phyloP scores from a whole-genome alignment of 2,329 filamentous ascomycete species.

The Nigrospora sphaerica region DNA sequence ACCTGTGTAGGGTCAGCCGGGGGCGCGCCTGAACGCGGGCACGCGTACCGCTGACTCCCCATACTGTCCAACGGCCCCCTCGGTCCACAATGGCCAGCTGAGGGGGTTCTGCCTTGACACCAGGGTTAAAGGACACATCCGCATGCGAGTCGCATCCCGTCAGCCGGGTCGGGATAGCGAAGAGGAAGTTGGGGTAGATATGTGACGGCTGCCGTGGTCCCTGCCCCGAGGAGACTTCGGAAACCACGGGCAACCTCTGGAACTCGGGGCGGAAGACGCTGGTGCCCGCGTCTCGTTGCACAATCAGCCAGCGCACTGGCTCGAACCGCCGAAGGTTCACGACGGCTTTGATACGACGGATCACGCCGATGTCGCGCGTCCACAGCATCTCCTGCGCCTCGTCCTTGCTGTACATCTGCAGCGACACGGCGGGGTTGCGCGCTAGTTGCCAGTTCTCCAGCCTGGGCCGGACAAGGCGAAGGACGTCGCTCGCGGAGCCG shows the following conservation, averaged over 20 bases:
- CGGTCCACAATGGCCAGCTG: conserved; percentile 62
- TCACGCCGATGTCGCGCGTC: conserved; percentile 43
- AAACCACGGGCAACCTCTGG: conserved; percentile 25
- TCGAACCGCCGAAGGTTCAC: conserved; percentile 27
- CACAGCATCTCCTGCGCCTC: conserved; percentile 44
- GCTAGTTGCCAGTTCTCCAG: conserved; percentile 49
- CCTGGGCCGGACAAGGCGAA: conserved; percentile 47
- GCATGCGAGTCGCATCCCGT: conserved; percentile 50
- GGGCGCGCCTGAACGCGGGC: conserved; percentile 24
- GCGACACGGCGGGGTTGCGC: conserved; percentile 31
- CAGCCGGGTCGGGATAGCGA: conserved; percentile 41
- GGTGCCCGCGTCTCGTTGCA: conserved; percentile 45
- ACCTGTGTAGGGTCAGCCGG: conserved; percentile 24
- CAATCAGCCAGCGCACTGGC: conserved; percentile 42
- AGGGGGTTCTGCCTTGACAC: conserved; percentile 37
- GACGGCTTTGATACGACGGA: conserved; percentile 43
- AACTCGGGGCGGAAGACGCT: conserved; percentile 45
- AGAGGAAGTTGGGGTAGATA: conserved; percentile 48
- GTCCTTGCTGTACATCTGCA: conserved; percentile 37
- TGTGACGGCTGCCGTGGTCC: conserved; percentile 32
- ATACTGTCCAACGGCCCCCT: conserved; percentile 60
- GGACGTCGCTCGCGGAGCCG: conserved; percentile 50
- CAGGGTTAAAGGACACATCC: conserved; percentile 60
- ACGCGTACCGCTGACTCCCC: conserved; percentile 44
- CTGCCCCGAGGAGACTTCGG: conserved; percentile 11